Conservation (phyloP, 441 rosid species). For the Corymbia citriodora region DNA sequence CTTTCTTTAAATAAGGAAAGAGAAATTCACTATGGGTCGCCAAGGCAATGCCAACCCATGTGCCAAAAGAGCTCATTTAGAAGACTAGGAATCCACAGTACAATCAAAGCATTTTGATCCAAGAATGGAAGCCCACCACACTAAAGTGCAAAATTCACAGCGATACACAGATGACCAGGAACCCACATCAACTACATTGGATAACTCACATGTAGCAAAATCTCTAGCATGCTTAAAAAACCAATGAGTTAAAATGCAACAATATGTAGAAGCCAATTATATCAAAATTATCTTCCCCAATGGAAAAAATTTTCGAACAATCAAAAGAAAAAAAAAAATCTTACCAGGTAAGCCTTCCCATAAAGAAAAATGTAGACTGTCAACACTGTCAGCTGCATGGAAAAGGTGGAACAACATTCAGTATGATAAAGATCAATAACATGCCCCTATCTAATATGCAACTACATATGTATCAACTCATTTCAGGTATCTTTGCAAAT, state of each 20-base stretch:
- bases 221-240: neutral
- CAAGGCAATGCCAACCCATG: neutral
- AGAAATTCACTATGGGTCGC: neutral
- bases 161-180: neutral
- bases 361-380: conserved; percentile 87
- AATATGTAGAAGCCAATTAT: neutral
- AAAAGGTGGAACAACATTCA: conserved; percentile 7
- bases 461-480: neutral
- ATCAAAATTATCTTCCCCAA: neutral
- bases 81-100: neutral
- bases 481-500: neutral
- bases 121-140: neutral
- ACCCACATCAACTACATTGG: neutral
- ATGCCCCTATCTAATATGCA: neutral
- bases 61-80: neutral
- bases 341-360: conserved; percentile 95
- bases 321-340: conserved; percentile 11
- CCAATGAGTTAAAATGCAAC: neutral
- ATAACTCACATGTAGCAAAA: neutral
- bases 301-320: neutral
- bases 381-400: conserved; percentile 89
- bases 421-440: neutral
- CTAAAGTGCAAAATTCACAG: neutral
- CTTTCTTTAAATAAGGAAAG: neutral
- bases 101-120: neutral